These are phyloP conservation scores for Mycena filopes DNA, from an alignment of 768 basidiomycete species.

Conservation along the genomic window DNA sequence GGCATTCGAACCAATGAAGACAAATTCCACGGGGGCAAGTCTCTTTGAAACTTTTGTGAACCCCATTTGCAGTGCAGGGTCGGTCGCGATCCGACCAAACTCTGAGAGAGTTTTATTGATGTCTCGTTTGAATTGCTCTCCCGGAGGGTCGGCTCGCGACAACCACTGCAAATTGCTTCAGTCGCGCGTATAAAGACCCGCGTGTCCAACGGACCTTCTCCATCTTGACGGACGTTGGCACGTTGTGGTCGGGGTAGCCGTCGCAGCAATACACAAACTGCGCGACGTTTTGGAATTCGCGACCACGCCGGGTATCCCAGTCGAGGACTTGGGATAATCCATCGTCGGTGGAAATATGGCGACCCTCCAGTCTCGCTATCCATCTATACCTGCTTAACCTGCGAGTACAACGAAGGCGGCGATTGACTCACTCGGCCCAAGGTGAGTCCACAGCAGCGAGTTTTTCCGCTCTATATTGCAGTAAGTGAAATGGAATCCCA, in stretches of 20 bases:
- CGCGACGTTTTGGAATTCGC: conserved; percentile 80
- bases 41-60: conserved; percentile 65
- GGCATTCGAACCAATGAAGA: conserved; percentile 60
- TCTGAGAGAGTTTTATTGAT: conserved; percentile 65
- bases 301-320: conserved; percentile 77
- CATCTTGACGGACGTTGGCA: conserved; percentile 66
- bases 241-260: conserved; percentile 54
- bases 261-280: conserved; percentile 77
- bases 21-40: conserved; percentile 80
- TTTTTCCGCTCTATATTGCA: conserved; percentile 63
- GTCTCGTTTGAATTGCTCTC: conserved; percentile 58
- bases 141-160: conserved; percentile 53
- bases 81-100: conserved; percentile 64
- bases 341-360: conserved; percentile 50
- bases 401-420: not conserved
- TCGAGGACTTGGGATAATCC: conserved; percentile 67
- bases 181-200: conserved; percentile 26
- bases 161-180: conserved; percentile 45
- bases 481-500: not conserved
- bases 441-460: conserved; percentile 81
- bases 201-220: conserved; percentile 54
- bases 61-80: conserved; percentile 51
- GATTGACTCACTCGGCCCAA: conserved; percentile 60
- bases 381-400: conserved; percentile 50
- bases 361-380: conserved; percentile 65